Conservation (phyloP, 352 stramenopile genomes). For the Globisporangium mamillatum region DNA sequence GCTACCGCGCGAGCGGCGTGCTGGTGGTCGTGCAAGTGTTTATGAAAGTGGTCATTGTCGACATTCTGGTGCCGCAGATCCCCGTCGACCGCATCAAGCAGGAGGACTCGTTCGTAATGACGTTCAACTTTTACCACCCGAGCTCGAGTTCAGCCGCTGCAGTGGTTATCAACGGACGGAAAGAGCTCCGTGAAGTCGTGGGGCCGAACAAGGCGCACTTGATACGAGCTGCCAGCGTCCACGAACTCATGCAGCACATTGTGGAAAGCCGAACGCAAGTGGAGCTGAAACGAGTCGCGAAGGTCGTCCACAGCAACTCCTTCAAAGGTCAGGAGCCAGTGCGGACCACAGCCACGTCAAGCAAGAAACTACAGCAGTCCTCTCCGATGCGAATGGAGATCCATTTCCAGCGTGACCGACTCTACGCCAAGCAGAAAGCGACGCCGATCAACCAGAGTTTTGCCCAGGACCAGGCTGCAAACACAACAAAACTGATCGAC, state of each 20-base stretch:
- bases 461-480: conserved; percentile 28
- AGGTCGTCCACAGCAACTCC: conserved; percentile 14
- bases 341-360: not conserved
- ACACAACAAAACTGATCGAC: conserved; percentile 63
- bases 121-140: conserved; percentile 62
- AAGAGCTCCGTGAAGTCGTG: conserved; percentile 59
- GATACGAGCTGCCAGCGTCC: conserved; percentile 35
- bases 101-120: conserved; percentile 51
- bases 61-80: conserved; percentile 23
- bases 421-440: conserved; percentile 67
- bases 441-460: conserved; percentile 46
- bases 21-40: conserved; percentile 49
- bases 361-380: not conserved
- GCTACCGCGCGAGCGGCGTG: conserved; percentile 55
- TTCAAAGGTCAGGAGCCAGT: conserved; percentile 12
- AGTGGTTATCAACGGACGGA: conserved; percentile 32
- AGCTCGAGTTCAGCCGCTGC: conserved; percentile 29
- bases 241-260: conserved; percentile 55
- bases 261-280: conserved; percentile 40
- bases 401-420: conserved; percentile 47
- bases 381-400: conserved; percentile 24
- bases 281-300: conserved; percentile 10
- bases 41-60: conserved; percentile 47
- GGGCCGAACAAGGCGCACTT: conserved; percentile 45
- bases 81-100: conserved; percentile 49